Conservation (phyloP, 179 eudicot genomes). For the Amaranthus tricolor region DNA sequence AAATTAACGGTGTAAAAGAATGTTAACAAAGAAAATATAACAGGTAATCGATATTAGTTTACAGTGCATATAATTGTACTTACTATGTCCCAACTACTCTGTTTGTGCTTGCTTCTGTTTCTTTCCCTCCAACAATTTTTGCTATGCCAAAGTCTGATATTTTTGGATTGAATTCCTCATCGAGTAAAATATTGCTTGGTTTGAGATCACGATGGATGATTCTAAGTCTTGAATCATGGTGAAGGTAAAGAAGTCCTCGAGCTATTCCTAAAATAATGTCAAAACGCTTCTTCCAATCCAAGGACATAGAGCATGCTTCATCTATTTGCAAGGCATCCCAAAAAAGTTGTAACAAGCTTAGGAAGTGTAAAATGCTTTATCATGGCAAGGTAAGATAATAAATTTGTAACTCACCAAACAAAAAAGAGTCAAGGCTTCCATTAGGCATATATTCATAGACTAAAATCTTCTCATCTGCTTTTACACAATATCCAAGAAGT, state of each 20-base stretch:
- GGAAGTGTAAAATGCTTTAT: too few species aligned
- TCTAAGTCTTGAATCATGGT: conserved; percentile 32
- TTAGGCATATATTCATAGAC: conserved; percentile 32
- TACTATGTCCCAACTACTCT: conserved; percentile 29
- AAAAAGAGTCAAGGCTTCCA: conserved; percentile 31
- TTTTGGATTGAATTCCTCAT: conserved; percentile 31
- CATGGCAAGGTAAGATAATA: neutral
- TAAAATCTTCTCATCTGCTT: conserved; percentile 28
- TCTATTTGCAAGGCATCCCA: conserved; percentile 10
- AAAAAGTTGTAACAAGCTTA: too few species aligned
- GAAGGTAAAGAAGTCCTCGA: conserved; percentile 30
- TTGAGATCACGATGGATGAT: conserved; percentile 34
- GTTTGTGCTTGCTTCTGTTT: conserved; percentile 29
- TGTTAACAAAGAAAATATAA: too few species aligned
- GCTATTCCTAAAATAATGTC: conserved; percentile 29
- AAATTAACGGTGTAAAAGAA: neutral
- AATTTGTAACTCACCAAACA: conserved; percentile 28
- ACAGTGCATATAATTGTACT: neutral
- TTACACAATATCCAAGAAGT: conserved; percentile 30
- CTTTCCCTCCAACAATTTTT: conserved; percentile 33
- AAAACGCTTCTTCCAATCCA: conserved; percentile 31
- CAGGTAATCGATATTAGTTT: too few species aligned
- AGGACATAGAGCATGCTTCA: conserved; percentile 10
- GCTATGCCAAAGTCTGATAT: conserved; percentile 36
- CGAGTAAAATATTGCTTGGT: conserved; percentile 34